Evolutionary conservation across 495 filamentous ascomycete species (phyloP), one percentile per base, ranked within the genome.

Genomic region (Podospora appendiculata): DNA sequence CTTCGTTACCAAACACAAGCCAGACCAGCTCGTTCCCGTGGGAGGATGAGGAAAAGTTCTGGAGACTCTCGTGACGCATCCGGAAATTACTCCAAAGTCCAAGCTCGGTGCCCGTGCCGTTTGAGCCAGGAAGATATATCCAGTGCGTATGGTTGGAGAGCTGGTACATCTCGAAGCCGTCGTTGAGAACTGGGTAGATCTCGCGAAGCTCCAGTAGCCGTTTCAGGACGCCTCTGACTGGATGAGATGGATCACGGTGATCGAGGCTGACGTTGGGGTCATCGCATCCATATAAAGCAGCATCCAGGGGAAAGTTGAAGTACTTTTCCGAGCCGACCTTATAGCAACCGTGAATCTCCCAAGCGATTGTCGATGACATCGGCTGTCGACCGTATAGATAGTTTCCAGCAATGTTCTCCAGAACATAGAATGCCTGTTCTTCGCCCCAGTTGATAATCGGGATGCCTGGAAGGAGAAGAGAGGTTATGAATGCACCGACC

Each of bases 321-420:
- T 56, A 63, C 34, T 60, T 42, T 5, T 50, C 51, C 40, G 51
- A 54, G 51, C 50, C 87, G 77, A 41, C 81, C 50, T 54, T 47
- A 35, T 82, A 81, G 62, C 84, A 88, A 4, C 84, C 84, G 52
- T 88, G 84, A 13, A 75, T 72, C 58, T 79, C 79, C 84, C 84
- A 88, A 70, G 78, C 12, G 74, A 67, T 14, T 76, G 78, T 82
- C 13, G 79, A 76, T 74, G 61, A 86, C 78, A 88, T 84, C 0
- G 84, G 66, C 58, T 81, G 78, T 48, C 84, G 77, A 6, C 84
- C 84, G 56, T 80, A 87, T 41, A 88, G 72, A 58, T 88, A 88
- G 58, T 87, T 85, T 40, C 66, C 62, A 9, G 83, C 84, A 6
- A 81, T 81, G 45, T 77, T 85, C 60, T 87, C 84, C 8, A 87